Conservation (phyloP, 495 filamentous ascomycete genomes). For the Penicillium bovifimosum region DNA sequence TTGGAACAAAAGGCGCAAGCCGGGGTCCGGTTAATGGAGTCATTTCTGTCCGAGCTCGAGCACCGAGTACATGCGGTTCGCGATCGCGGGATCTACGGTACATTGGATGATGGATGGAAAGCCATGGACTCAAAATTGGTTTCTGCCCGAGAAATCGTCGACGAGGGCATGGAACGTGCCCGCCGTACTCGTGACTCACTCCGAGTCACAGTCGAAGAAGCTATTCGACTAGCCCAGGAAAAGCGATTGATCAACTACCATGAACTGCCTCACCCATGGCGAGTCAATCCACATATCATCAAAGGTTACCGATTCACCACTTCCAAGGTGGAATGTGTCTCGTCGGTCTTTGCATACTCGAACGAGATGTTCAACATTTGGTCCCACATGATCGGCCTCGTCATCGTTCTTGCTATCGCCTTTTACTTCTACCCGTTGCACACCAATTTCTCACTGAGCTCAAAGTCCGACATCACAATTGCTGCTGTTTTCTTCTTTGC, state of each 20-base stretch:
- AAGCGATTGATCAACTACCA: conserved; percentile 81
- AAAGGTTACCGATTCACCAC: conserved; percentile 90
- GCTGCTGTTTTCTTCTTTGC: conserved; percentile 96
- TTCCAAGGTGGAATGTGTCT: conserved; percentile 78
- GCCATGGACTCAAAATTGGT: conserved; percentile 70
- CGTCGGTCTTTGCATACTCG: conserved; percentile 73
- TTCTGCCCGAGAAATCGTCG: conserved; percentile 70
- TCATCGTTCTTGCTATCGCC: conserved; percentile 81
- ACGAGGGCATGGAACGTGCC: conserved; percentile 78
- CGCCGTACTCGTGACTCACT: conserved; percentile 69
- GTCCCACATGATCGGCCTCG: conserved; percentile 83
- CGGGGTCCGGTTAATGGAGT: conserved; percentile 80
- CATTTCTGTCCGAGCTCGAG: conserved; percentile 78
- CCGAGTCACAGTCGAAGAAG: conserved; percentile 73
- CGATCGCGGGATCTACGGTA: conserved; percentile 51
- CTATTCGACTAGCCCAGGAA: conserved; percentile 72
- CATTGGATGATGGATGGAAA: conserved; percentile 63
- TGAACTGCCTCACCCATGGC: conserved; percentile 87
- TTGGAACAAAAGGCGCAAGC: conserved; percentile 86
- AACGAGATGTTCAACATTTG: conserved; percentile 98
- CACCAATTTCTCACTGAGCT: conserved; percentile 78
- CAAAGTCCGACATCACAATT: conserved; percentile 79
- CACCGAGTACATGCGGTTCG: conserved; percentile 68
- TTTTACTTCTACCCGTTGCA: conserved; percentile 94
- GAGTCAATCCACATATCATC: conserved; percentile 88